Conservation (phyloP, 148 eudicot species). For the Silene conica region DNA sequence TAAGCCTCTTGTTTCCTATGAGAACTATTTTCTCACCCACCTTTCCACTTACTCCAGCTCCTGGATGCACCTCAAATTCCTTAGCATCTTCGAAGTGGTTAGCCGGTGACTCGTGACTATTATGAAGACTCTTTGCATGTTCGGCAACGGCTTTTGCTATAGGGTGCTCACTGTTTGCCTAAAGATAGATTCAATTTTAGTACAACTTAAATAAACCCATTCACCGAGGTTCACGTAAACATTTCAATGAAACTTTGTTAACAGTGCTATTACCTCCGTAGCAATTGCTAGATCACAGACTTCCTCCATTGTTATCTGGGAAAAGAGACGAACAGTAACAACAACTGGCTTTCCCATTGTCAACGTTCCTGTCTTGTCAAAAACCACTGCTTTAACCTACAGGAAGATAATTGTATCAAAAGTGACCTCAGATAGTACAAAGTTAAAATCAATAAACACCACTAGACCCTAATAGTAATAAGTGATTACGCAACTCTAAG, state of each 20-base stretch:
- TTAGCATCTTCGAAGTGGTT: constrained; percentile 53
- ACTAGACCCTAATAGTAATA: background rate
- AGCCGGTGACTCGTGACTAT: constrained; percentile 32
- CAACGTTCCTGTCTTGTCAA: constrained; percentile 97
- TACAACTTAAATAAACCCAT: background rate
- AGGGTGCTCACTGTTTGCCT: constrained; percentile 97
- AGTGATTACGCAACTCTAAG: background rate
- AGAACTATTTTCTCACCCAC: constrained; percentile 62
- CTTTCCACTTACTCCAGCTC: constrained; percentile 89
- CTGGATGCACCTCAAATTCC: constrained; percentile 91
- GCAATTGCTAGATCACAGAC: constrained; percentile 75
- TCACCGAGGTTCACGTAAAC: background rate
- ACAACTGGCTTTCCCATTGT: constrained; percentile 89
- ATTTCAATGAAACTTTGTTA: background rate
- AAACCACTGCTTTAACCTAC: constrained; percentile 80
- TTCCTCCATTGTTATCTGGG: constrained; percentile 68
- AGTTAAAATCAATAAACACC: background rate
- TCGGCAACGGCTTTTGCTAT: constrained; percentile 81
- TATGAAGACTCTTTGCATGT: constrained; percentile 66
- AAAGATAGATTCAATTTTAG: constrained; percentile 9
- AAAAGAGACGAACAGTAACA: constrained; percentile 74
- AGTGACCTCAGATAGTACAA: background rate
- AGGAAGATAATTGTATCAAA: constrained; percentile 15
- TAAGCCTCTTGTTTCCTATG: constrained; percentile 87
- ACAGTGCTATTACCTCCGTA: constrained; percentile 49